Base-by-base conservation (phyloP, 2,329 filamentous ascomycete species). In the Elsinoe perseae region DNA sequence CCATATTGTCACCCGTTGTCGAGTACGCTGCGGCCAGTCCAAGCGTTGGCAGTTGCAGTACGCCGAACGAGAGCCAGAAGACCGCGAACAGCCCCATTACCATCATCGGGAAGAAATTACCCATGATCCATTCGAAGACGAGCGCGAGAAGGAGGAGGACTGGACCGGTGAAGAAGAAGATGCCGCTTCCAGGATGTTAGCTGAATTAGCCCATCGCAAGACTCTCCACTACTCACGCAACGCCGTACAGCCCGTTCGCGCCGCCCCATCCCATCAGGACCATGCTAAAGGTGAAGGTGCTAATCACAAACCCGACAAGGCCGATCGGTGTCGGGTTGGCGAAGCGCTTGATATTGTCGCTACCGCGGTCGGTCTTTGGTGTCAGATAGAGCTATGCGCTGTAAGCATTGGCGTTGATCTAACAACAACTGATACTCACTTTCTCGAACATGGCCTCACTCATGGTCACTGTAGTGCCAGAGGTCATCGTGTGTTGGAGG, bases 81-180 rank as follows among this genome's bases (percentile, higher is more conserved):
- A 78, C 75, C 38, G 71, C 68, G 60, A 80, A 80, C 34, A 80
- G 69, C 3, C 73, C 75, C 66, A 76, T 76, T 0, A 77, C 73
- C 70, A 78, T 76, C 76, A 79, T 79, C 18, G 58, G 56, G 59
- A 76, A 75, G 70, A 77, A 77, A 61, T 77, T 77, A 4, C 73
- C 73, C 71, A 76, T 75, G 44, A 80, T 72, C 76, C 76, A 80
- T 59, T 79, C 75, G 59, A 78, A 78, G 5, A 80, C 73, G 56
- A 75, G 73, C 27, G 72, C 68, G 30, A 77, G 70, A 12, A 72
- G 63, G 5, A 79, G 68, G 44, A 79, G 71, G 10, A 79, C 63
- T 1, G 76, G 77, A 0, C 77, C 77, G 43, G 66, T 60, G 67
- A 73, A 66, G 71, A 75, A 65, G 70, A 76, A 65, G 57, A 72